Conservation (phyloP, 2,329 filamentous ascomycete genomes). For the Stenocarpella maydis region DNA sequence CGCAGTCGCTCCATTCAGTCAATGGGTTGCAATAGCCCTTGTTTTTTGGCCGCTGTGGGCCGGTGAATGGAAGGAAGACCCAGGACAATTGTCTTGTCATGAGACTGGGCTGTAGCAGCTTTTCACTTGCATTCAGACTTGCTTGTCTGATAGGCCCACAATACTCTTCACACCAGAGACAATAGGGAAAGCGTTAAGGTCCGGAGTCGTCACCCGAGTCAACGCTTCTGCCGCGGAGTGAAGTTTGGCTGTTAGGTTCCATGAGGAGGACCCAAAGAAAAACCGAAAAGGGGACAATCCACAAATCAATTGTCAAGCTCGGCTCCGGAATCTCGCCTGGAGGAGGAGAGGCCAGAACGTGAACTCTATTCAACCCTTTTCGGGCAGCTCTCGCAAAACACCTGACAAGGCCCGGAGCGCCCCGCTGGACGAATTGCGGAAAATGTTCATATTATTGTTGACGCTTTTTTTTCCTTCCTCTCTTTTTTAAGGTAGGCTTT, state of each 20-base stretch:
- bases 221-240: neutral
- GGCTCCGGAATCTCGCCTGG: neutral
- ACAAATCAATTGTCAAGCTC: neutral
- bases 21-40: constrained; percentile 13
- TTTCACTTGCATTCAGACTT: neutral
- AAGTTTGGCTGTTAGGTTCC: neutral
- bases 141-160: neutral
- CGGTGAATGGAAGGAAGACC: constrained; percentile 7
- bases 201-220: neutral
- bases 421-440: neutral
- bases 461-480: neutral
- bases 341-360: neutral
- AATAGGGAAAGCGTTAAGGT: neutral
- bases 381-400: neutral
- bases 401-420: neutral
- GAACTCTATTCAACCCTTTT: neutral
- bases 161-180: neutral
- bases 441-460: neutral
- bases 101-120: neutral
- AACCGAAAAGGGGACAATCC: neutral
- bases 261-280: no score
- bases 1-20: neutral
- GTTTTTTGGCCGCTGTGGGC: neutral
- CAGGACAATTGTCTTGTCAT: neutral
- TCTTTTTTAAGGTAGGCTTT: neutral